phyloP scores from a whole-genome alignment of 345 rosid genomes.

The Salix dunnii region DNA sequence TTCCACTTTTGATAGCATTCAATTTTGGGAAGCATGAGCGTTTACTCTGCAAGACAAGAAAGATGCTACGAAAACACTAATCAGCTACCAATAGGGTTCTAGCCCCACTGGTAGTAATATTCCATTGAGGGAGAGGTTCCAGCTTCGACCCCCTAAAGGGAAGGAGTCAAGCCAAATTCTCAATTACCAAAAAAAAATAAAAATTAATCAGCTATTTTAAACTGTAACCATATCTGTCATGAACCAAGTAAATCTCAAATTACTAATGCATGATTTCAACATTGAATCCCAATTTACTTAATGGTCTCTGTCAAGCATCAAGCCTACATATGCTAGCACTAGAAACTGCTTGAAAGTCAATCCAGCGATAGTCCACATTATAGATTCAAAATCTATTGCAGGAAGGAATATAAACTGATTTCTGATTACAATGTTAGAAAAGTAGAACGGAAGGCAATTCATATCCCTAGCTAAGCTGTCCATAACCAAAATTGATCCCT shows the following conservation, averaged over 20 bases:
- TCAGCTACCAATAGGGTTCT: not conserved
- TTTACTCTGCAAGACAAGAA: conserved; percentile 56
- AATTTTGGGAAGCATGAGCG: conserved; percentile 77
- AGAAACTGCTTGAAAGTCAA: not conserved
- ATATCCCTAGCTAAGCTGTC: not conserved
- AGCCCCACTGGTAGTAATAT: not conserved
- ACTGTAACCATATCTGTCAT: not conserved
- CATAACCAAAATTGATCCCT: not conserved
- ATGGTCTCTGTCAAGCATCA: not conserved
- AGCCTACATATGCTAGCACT: not conserved
- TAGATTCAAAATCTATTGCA: not conserved
- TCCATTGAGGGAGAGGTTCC: not conserved
- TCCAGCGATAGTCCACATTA: not conserved
- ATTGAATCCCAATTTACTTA: not conserved
- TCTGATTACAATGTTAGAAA: not conserved
- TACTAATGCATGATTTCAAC: not conserved
- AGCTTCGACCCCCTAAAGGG: not conserved
- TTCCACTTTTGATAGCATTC: conserved; percentile 84
- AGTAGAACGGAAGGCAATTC: not conserved
- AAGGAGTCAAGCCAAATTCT: not conserved
- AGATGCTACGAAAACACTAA: conserved; percentile 15
- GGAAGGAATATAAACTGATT: not conserved
- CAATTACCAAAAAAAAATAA: not conserved
- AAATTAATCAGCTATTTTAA: not conserved
- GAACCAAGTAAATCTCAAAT: not conserved